These are phyloP conservation scores for Fusarium sp. DNA, from an alignment of 2,329 filamentous ascomycete species.

Conservation along the genomic window DNA sequence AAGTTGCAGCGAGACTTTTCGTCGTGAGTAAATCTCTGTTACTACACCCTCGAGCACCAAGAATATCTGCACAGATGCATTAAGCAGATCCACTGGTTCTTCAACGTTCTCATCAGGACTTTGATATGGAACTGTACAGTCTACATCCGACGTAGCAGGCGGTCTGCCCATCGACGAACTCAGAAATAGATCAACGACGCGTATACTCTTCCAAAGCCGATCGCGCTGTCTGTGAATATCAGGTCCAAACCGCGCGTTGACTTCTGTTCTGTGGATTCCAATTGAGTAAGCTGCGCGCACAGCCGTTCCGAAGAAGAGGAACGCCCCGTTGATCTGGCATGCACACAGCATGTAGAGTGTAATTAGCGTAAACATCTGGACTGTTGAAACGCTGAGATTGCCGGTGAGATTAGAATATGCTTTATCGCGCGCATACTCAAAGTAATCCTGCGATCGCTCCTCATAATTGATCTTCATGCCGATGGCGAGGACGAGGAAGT, in stretches of 20 bases:
- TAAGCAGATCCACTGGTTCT: conserved; percentile 56
- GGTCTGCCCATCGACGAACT: conserved; percentile 64
- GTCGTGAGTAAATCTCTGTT: conserved; percentile 60
- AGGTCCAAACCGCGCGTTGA: conserved; percentile 60
- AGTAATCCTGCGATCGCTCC: conserved; percentile 53
- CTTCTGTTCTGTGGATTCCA: conserved; percentile 61
- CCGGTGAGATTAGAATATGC: conserved; percentile 56
- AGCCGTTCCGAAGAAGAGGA: conserved; percentile 62
- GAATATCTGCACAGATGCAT: conserved; percentile 62
- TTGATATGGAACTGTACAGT: conserved; percentile 61
- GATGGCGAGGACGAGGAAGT: conserved; percentile 61
- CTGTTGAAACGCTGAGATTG: conserved; percentile 57
- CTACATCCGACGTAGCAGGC: conserved; percentile 61
- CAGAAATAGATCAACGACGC: conserved; percentile 60
- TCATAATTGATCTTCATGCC: conserved; percentile 55
- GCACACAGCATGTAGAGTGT: conserved; percentile 63
- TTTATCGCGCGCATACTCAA: conserved; percentile 57
- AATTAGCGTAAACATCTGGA: conserved; percentile 59
- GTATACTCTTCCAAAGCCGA: conserved; percentile 62
- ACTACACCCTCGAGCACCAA: conserved; percentile 60
- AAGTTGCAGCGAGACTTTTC: conserved; percentile 60
- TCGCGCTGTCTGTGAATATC: conserved; percentile 55
- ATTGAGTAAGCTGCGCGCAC: conserved; percentile 62
- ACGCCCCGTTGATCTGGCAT: conserved; percentile 64
- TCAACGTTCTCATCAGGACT: conserved; percentile 45